Conservation (phyloP, 257 asterid genomes). For the Plantago elongata region DNA sequence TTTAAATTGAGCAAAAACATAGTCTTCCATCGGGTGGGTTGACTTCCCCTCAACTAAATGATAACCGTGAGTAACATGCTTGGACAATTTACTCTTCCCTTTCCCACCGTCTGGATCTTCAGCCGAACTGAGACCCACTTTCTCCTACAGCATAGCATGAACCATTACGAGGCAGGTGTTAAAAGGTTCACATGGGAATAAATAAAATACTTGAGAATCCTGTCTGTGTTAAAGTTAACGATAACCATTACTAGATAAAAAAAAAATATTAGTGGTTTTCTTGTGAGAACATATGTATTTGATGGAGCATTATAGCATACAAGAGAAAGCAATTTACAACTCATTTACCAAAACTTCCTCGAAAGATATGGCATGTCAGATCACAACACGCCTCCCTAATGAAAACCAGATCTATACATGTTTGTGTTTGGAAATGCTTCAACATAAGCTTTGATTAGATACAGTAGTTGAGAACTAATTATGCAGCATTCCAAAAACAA, state of each 20-base stretch:
- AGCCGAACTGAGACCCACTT: slow-evolving; percentile 49
- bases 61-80: slow-evolving; percentile 70
- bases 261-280: not conserved
- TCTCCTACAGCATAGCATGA: slow-evolving; percentile 46
- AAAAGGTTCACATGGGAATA: not conserved
- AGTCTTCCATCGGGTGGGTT: slow-evolving; percentile 80
- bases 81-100: slow-evolving; percentile 83
- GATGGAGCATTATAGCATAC: not conserved
- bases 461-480: too few relatives aligned
- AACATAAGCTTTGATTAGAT: too few relatives aligned
- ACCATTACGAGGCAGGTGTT: not conserved
- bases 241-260: not conserved
- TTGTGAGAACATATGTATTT: not conserved
- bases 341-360: too few relatives aligned
- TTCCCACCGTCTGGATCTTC: slow-evolving; percentile 45
- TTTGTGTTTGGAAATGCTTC: too few relatives aligned
- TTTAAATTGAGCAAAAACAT: slow-evolving; percentile 74
- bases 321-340: not conserved
- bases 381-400: too few relatives aligned
- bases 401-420: too few relatives aligned
- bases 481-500: too few relatives aligned
- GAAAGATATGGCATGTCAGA: too few relatives aligned
- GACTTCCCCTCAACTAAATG: slow-evolving; percentile 80
- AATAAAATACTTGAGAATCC: not conserved
- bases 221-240: not conserved